Percentiles rank a stretch among this genome's conserved stretches.
Conservation (phyloP, 2,329 filamentous ascomycete species). For the Orbilia blumenaviensis region DNA sequence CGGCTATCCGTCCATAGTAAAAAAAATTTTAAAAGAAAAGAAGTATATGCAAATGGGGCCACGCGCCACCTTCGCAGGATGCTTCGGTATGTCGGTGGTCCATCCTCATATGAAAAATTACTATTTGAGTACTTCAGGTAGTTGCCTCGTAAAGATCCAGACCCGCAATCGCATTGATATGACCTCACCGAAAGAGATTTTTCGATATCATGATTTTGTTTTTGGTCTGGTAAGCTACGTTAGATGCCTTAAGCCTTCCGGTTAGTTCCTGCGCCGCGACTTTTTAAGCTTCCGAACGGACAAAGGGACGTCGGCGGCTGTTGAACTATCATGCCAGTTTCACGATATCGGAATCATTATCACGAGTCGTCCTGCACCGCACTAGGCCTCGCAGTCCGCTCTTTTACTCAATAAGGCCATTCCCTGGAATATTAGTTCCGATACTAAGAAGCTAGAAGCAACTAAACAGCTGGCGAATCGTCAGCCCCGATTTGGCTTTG, state of each 20-base stretch:
- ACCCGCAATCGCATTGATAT: not conserved
- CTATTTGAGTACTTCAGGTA: no score
- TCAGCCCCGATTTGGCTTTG: constrained; percentile 42
- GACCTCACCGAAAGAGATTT: not conserved
- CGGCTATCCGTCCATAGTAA: no score
- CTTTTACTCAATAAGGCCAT: not conserved
- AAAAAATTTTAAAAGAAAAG: no score
- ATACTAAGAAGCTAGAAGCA: not conserved
- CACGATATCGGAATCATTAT: constrained; percentile 45
- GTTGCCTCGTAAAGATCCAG: no score
- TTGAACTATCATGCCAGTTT: constrained; percentile 22
- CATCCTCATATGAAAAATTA: no score
- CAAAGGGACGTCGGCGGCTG: constrained; percentile 19
- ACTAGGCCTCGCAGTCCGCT: not conserved
- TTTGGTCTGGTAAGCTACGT: not conserved
- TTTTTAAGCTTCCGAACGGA: no score
- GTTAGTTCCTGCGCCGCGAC: no score
- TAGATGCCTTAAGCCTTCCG: no score
- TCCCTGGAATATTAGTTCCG: constrained; percentile 10
- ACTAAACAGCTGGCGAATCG: not conserved
- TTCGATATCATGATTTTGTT: not conserved
- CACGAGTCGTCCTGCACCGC: constrained; percentile 37
- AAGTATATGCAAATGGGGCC: no score
- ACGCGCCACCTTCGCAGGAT: constrained; percentile 15
- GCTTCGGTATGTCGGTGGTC: no score